A percentile compares a stretch with the other conserved stretches of the same genome.
Evolutionary conservation across 2,329 filamentous ascomycete genomes (phyloP).

Genomic region (Decorospora gaudefroyi): DNA sequence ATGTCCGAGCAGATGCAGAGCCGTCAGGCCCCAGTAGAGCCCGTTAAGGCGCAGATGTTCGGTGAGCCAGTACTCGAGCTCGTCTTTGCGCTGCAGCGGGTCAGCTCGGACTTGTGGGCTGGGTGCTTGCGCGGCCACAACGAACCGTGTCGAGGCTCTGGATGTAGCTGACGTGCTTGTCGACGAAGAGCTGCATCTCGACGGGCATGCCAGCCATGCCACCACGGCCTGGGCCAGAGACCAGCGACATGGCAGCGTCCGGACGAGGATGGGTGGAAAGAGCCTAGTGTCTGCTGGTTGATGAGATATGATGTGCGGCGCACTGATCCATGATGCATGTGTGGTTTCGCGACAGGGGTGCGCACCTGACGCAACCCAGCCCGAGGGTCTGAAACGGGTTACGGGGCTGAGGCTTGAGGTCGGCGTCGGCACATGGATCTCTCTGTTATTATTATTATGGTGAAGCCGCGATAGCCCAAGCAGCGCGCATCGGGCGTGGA

Average conservation of each 20-base stretch:
- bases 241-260: slow-evolving; percentile 60
- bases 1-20: slow-evolving; percentile 79
- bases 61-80: slow-evolving; percentile 96
- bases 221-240: slow-evolving; percentile 63
- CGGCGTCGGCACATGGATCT: too few species aligned
- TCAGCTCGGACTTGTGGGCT: slow-evolving; percentile 44
- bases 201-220: slow-evolving; percentile 48
- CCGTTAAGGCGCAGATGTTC: slow-evolving; percentile 95
- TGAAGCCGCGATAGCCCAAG: too few species aligned
- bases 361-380: too few species aligned
- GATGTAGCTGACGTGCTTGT: slow-evolving; percentile 87
- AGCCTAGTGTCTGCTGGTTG: too few species aligned
- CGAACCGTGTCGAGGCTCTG: slow-evolving; percentile 84
- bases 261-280: slow-evolving; percentile 2
- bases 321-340: too few species aligned
- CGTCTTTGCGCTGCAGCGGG: slow-evolving; percentile 73
- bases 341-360: too few species aligned
- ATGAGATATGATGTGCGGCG: too few species aligned
- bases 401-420: too few species aligned
- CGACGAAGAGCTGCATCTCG: slow-evolving; percentile 58
- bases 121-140: slow-evolving; percentile 34
- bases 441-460: too few species aligned
- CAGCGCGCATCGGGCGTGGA: too few species aligned
- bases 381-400: too few species aligned
- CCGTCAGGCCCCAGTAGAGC: slow-evolving; percentile 93